Conservation (phyloP, 768 basidiomycete species). For the Pleurotus giganteus region DNA sequence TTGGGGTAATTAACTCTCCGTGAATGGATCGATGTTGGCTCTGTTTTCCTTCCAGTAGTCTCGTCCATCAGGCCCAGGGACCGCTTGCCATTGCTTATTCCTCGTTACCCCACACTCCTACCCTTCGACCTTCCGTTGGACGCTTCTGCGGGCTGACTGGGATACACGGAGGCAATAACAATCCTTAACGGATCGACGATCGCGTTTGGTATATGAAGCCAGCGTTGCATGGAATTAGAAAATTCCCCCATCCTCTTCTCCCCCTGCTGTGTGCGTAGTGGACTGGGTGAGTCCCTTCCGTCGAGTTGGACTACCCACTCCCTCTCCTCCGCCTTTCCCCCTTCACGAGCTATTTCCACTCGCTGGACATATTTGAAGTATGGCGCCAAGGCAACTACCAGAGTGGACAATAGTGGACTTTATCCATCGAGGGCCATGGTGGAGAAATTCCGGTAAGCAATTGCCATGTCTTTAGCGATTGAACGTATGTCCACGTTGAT, state of each 20-base stretch:
- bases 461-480: background rate
- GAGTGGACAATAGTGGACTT: conserved; percentile 59
- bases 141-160: conserved; percentile 6
- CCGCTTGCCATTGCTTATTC: conserved; percentile 9
- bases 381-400: conserved; percentile 28
- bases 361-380: conserved; percentile 9
- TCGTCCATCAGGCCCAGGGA: background rate
- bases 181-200: background rate
- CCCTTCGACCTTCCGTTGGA: conserved; percentile 6
- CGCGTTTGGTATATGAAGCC: conserved; percentile 9
- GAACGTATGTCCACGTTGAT: background rate
- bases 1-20: conserved; percentile 4
- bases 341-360: background rate
- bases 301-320: background rate
- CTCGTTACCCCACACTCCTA: conserved; percentile 11
- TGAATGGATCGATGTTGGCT: conserved; percentile 9
- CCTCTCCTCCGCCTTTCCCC: background rate
- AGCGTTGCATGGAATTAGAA: conserved; percentile 7
- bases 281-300: background rate
- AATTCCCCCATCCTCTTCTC: conserved; percentile 1
- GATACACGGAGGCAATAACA: conserved; percentile 7
- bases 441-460: conserved; percentile 53
- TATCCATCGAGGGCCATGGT: conserved; percentile 59
- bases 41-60: background rate
- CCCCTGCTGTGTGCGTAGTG: background rate